Evolutionary conservation across 805 yeast genomes (phyloP).

Genomic region (Candida khao-thaluensis): DNA sequence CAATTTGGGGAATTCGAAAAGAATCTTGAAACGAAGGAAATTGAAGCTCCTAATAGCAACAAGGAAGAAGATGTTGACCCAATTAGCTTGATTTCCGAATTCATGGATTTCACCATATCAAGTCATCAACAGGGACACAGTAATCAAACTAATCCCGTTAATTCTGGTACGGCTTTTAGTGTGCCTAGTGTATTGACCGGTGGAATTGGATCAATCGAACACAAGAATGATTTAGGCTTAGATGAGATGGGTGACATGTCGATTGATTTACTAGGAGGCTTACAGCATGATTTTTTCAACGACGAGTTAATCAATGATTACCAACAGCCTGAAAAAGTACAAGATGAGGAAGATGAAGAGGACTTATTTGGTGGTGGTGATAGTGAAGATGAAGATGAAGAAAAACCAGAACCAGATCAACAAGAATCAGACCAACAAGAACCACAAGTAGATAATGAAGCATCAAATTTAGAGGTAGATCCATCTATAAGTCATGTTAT

Average conservation of each 20-base stretch:
- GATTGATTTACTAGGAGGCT: conserved; percentile 17
- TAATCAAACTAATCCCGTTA: conserved; percentile 7
- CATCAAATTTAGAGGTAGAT: neutral
- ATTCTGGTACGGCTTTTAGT: conserved; percentile 13
- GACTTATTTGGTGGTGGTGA: conserved; percentile 32
- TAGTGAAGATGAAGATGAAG: conserved; percentile 13
- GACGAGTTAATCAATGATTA: conserved; percentile 4
- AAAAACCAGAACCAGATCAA: neutral
- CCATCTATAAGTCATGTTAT: neutral
- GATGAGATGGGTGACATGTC: conserved; percentile 15
- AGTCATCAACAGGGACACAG: conserved; percentile 13
- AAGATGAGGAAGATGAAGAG: conserved; percentile 7
- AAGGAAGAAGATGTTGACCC: conserved; percentile 23
- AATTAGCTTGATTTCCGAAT: conserved; percentile 32
- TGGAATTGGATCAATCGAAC: conserved; percentile 19
- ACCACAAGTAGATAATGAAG: too few species aligned
- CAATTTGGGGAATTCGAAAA: conserved; percentile 45
- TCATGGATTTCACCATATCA: conserved; percentile 33
- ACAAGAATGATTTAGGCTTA: conserved; percentile 12
- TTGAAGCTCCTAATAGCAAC: neutral
- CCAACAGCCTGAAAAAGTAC: neutral
- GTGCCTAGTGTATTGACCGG: conserved; percentile 22
- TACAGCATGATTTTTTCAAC: conserved; percentile 14
- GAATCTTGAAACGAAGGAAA: neutral
- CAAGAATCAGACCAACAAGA: conserved; percentile 5